Conservation (phyloP, 345 rosid genomes). For the Physaria fendleri region DNA sequence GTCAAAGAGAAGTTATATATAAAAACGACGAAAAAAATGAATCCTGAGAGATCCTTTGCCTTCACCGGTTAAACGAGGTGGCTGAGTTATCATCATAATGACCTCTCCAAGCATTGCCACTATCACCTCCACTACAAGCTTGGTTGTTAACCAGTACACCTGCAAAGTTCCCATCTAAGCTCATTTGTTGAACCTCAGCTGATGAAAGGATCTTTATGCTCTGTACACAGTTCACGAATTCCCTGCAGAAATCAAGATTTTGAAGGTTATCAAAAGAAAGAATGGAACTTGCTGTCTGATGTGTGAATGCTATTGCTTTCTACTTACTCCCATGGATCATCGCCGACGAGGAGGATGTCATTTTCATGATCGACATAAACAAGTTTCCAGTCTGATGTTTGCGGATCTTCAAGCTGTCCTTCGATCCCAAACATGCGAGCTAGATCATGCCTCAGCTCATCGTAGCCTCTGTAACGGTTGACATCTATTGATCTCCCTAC, state of each 20-base stretch:
- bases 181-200: constrained; percentile 82
- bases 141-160: constrained; percentile 54
- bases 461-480: constrained; percentile 75
- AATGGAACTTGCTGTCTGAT: not conserved
- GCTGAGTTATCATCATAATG: constrained; percentile 73
- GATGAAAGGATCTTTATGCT: constrained; percentile 79
- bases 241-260: constrained; percentile 43
- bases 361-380: constrained; percentile 93
- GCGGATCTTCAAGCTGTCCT: constrained; percentile 94
- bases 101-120: constrained; percentile 78
- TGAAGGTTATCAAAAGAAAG: not conserved
- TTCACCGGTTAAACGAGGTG: constrained; percentile 66
- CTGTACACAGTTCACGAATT: constrained; percentile 78
- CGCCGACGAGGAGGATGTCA: constrained; percentile 92
- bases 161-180: constrained; percentile 75
- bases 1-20: constrained; percentile 12
- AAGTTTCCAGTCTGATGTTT: constrained; percentile 89
- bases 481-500: constrained; percentile 97
- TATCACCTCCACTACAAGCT: constrained; percentile 75
- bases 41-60: constrained; percentile 1
- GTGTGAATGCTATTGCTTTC: not conserved
- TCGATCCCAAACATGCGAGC: constrained; percentile 97
- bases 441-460: constrained; percentile 76
- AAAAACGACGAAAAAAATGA: constrained; percentile 16
- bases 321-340: constrained; percentile 98